Conservation (phyloP, 1,284 basidiomycete species). For the Trametes pubescens region DNA sequence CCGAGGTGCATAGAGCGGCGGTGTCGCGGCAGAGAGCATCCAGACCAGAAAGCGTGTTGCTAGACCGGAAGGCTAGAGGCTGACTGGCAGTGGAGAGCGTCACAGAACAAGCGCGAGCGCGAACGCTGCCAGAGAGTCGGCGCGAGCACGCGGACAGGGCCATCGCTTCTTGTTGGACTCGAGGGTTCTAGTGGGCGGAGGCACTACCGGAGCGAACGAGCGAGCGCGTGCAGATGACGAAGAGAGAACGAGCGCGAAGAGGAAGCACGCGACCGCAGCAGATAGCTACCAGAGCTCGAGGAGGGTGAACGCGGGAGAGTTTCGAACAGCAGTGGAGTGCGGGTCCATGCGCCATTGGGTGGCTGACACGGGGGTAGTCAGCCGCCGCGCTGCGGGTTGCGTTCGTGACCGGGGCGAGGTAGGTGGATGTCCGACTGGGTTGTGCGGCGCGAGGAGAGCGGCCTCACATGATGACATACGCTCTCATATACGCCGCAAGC, state of each 20-base stretch:
- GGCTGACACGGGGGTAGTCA: slow-evolving; percentile 17
- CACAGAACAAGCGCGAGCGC: slow-evolving; percentile 19
- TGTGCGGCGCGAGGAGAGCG: slow-evolving; percentile 8
- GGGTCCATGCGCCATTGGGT: slow-evolving; percentile 1
- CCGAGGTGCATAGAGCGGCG: not conserved
- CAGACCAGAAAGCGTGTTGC: slow-evolving; percentile 19
- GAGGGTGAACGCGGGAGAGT: not conserved
- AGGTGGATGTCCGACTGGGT: slow-evolving; percentile 18
- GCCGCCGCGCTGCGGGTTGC: slow-evolving; percentile 7
- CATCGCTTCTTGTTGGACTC: slow-evolving; percentile 6
- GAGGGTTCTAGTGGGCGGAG: slow-evolving; percentile 13
- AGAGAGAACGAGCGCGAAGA: not conserved
- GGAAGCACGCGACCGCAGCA: slow-evolving; percentile 5
- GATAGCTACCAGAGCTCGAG: slow-evolving; percentile 13
- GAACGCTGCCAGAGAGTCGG: slow-evolving; percentile 24
- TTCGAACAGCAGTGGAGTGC: slow-evolving; percentile 6
- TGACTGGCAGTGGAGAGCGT: slow-evolving; percentile 20
- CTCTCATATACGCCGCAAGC: slow-evolving; percentile 10
- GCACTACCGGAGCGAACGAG: slow-evolving; percentile 10
- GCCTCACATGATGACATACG: slow-evolving; percentile 16
- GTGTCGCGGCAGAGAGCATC: slow-evolving; percentile 6
- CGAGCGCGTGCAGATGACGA: slow-evolving; percentile 3
- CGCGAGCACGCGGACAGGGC: slow-evolving; percentile 24
- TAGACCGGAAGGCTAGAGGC: slow-evolving; percentile 17
- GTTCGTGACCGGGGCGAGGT: slow-evolving; percentile 24